A percentile compares a stretch with the other conserved stretches of the same genome.
These are phyloP conservation scores for Lyophyllum shimeji DNA, from an alignment of 768 basidiomycete species.

Conservation along the genomic window DNA sequence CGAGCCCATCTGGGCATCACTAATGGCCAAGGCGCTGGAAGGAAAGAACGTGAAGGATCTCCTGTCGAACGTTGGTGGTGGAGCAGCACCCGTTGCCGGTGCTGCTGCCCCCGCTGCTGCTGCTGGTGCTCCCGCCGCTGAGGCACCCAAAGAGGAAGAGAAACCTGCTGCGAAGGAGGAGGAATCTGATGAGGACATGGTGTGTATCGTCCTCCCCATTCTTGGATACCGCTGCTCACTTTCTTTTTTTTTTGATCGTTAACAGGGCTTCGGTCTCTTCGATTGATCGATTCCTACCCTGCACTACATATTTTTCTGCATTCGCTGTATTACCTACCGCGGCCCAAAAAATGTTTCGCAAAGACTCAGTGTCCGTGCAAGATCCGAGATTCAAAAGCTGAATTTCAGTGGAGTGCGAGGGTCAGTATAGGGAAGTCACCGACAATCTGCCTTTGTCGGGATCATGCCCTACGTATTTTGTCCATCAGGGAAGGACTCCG, in stretches of 20 bases:
- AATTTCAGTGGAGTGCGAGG: too few relatives aligned
- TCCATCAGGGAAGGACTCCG: too few relatives aligned
- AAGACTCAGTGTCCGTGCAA: too few relatives aligned
- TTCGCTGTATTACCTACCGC: conserved; percentile 17
- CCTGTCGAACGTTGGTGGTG: conserved; percentile 91
- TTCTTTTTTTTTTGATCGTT: not conserved
- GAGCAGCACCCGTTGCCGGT: conserved; percentile 83
- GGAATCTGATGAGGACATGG: conserved; percentile 90
- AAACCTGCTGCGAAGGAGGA: conserved; percentile 89
- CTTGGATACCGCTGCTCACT: not conserved
- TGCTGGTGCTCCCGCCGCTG: conserved; percentile 62
- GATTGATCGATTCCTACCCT: conserved; percentile 53
- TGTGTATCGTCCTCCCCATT: conserved; percentile 32
- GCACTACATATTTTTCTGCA: conserved; percentile 3
- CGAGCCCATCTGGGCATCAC: conserved; percentile 96
- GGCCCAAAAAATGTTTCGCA: conserved; percentile 12
- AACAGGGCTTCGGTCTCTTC: conserved; percentile 94
- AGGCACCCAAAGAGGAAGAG: conserved; percentile 75
- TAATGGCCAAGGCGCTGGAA: conserved; percentile 97
- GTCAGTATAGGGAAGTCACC: too few relatives aligned
- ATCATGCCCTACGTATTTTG: too few relatives aligned
- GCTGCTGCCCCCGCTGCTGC: conserved; percentile 46
- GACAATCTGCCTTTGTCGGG: too few relatives aligned
- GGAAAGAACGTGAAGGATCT: conserved; percentile 97
- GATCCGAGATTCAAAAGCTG: too few relatives aligned